Evolutionary conservation across 345 rosid species (phyloP), one percentile per base, ranked within the genome.

Genomic region (Theobroma cacao): DNA sequence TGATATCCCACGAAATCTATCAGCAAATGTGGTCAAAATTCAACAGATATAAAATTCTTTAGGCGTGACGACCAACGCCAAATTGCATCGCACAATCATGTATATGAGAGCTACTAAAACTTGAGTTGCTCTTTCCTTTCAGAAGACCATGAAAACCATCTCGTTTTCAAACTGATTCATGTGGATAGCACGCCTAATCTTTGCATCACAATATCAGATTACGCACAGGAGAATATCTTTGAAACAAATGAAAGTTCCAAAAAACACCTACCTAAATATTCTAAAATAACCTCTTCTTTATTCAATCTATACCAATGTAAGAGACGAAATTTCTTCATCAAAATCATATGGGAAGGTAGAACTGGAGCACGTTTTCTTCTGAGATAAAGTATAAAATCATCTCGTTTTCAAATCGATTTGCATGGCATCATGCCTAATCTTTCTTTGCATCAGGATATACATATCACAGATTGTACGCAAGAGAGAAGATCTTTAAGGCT

Each of bases 111-210:
- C 13, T 28, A 38, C n/a, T 11, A 14, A 60, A 55, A 73, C 31
- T 72, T 72, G 64, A 34, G 8, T 55, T 74, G 55, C n/a, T 73
- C 18, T 38, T 73, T 60, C 9, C 11, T 73, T 24, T 34, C 12
- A 24, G n/a, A 72, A 52, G 15, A 1, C 45, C 5, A 4, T 14
- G 28, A 43, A 74, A n/a, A 67, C 48, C 79, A 75, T 52, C 64
- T 77, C 78, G 40, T 73, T 81, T 81, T 81, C 84, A 58, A 77
- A 28, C 18, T 38, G 78, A 77, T 74, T 67, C 34, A 26, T 38
- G 24, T 43, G 53, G 52, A 58, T 59, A 60, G 26, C 71, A 48
- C 30, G 60, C 13, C 63, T 10, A 40, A 72, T 67, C 74, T 62
- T 76, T 12, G 62, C 24, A 59, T 67, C 71, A 67, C 48, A 53